Conservation (phyloP, 1,139 yeast genomes). For the Debaryomyces nepalensis region DNA sequence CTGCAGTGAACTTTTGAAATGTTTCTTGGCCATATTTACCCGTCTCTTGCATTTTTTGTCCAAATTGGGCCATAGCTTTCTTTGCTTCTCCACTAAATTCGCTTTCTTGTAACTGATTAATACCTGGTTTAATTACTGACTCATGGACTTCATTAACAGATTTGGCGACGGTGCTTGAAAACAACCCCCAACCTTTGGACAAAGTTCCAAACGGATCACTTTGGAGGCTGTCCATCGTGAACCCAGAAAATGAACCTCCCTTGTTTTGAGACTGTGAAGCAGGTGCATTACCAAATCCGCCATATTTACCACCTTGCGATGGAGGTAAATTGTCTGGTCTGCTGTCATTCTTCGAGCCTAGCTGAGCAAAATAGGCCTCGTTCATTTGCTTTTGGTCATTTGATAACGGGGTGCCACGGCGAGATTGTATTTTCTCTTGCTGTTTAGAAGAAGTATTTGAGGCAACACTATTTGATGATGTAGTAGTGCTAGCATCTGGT, state of each 20-base stretch:
- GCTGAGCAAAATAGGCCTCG: slow-evolving; percentile 79
- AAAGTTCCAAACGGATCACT: slow-evolving; percentile 88
- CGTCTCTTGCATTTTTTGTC: slow-evolving; percentile 90
- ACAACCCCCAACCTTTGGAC: slow-evolving; percentile 91
- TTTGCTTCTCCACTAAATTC: slow-evolving; percentile 82
- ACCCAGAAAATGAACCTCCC: slow-evolving; percentile 50
- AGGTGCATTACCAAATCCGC: slow-evolving; percentile 88
- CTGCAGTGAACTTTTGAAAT: slow-evolving; percentile 64
- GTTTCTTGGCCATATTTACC: slow-evolving; percentile 73
- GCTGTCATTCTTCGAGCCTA: slow-evolving; percentile 72
- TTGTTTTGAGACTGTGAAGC: slow-evolving; percentile 28
- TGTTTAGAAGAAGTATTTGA: slow-evolving; percentile 17
- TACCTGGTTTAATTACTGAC: slow-evolving; percentile 84
- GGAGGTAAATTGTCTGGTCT: slow-evolving; percentile 87
- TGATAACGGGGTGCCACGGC: slow-evolving; percentile 45
- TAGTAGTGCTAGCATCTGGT: slow-evolving; percentile 29
- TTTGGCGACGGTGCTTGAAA: slow-evolving; percentile 80
- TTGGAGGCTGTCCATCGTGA: slow-evolving; percentile 78
- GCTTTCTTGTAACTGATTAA: slow-evolving; percentile 78
- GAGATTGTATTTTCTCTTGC: slow-evolving; percentile 44
- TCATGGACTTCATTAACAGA: slow-evolving; percentile 87
- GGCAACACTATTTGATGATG: slow-evolving; percentile 12
- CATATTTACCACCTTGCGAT: slow-evolving; percentile 90
- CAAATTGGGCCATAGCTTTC: slow-evolving; percentile 94
- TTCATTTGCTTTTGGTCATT: slow-evolving; percentile 60